Conservation (phyloP, 1,284 basidiomycete species). For the Stygiomarasmius scandens region DNA sequence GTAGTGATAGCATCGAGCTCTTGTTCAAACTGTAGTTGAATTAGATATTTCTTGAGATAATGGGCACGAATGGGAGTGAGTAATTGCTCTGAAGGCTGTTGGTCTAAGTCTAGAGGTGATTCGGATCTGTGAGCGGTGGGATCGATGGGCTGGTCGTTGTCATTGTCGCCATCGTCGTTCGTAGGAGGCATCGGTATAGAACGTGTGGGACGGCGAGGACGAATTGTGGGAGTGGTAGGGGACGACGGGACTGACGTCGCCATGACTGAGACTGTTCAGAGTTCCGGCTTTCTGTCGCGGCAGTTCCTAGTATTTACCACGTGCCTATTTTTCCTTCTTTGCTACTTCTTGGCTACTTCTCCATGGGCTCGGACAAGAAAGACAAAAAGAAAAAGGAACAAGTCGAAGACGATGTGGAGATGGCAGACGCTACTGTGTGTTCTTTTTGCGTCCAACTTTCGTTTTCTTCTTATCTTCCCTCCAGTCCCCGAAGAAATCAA, state of each 20-base stretch:
- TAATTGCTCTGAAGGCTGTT: slow-evolving; percentile 11
- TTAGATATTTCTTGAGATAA: slow-evolving; percentile 94
- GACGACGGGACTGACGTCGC: neutral
- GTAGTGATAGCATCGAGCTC: slow-evolving; percentile 78
- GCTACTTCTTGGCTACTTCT: neutral
- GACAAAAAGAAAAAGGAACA: slow-evolving; percentile 13
- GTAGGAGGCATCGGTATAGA: slow-evolving; percentile 26
- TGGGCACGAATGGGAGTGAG: slow-evolving; percentile 88
- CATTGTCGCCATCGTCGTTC: slow-evolving; percentile 1
- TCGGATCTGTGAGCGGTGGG: neutral
- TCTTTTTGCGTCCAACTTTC: neutral
- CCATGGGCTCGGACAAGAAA: slow-evolving; percentile 13
- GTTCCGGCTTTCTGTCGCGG: neutral
- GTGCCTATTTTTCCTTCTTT: slow-evolving; percentile 1
- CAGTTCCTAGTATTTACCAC: neutral
- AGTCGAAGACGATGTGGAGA: slow-evolving; percentile 17
- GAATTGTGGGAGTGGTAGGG: slow-evolving; percentile 10
- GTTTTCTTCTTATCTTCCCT: slow-evolving; percentile 8
- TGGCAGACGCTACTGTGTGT: slow-evolving; percentile 9
- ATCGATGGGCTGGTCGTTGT: slow-evolving; percentile 1
- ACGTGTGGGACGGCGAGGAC: slow-evolving; percentile 32
- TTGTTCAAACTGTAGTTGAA: slow-evolving; percentile 79
- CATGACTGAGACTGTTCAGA: neutral
- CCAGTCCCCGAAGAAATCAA: slow-evolving; percentile 57
- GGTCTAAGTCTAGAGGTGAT: slow-evolving; percentile 4